Evolutionary conservation across 2,329 filamentous ascomycete genomes (phyloP).

Genomic region (Apiospora pterosperma): DNA sequence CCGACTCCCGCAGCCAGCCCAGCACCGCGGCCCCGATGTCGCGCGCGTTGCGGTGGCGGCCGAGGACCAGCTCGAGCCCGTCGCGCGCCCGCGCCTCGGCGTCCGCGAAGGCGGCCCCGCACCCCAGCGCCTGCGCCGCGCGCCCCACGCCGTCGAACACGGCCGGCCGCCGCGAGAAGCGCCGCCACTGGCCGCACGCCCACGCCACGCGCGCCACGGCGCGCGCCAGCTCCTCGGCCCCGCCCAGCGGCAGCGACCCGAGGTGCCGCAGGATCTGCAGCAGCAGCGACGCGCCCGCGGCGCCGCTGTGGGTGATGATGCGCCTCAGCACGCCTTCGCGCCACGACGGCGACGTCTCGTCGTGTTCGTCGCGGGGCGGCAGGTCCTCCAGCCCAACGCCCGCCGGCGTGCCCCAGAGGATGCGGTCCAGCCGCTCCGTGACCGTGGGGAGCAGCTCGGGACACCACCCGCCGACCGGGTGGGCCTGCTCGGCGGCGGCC

Average conservation of each 20-base stretch:
- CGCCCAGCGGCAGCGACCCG: neutral
- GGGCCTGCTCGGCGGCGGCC: too few species aligned
- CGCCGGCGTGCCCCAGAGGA: neutral
- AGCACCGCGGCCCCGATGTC: neutral
- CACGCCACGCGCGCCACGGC: neutral
- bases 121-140: neutral
- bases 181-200: neutral
- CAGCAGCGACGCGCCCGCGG: neutral
- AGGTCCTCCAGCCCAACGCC: neutral
- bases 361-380: neutral
- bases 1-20: neutral
- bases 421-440: neutral
- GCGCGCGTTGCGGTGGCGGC: neutral
- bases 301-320: neutral
- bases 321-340: neutral
- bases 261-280: neutral
- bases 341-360: neutral
- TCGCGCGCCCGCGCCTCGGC: neutral
- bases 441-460: neutral
- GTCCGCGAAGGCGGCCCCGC: neutral
- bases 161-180: neutral
- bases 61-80: neutral
- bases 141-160: neutral
- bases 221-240: neutral
- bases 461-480: neutral